These are phyloP conservation scores for Candida sonorensis DNA, from an alignment of 805 yeast genomes.

Conservation along the genomic window DNA sequence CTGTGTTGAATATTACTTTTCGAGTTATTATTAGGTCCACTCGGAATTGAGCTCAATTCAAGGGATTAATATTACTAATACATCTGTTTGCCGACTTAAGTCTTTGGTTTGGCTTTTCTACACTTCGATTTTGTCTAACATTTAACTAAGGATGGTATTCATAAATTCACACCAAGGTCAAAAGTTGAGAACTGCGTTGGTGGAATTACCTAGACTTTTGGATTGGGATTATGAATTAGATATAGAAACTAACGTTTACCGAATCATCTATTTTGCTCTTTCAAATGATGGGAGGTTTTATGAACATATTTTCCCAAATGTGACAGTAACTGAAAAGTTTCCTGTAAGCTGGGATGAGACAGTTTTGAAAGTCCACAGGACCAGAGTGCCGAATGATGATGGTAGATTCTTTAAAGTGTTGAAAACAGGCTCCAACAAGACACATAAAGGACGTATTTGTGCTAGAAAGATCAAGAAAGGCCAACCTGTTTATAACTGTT, in stretches of 20 bases:
- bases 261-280: constrained; percentile 12
- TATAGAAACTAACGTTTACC: constrained; percentile 10
- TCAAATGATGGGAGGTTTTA: constrained; percentile 12
- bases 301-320: constrained; percentile 12
- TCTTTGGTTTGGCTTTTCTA: too few species aligned
- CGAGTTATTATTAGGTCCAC: too few species aligned
- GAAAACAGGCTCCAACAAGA: constrained; percentile 14
- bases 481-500: constrained; percentile 66
- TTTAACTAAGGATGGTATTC: too few species aligned
- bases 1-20: too few species aligned
- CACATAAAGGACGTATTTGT: constrained; percentile 61
- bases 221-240: constrained; percentile 14
- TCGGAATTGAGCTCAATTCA: too few species aligned
- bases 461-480: constrained; percentile 54
- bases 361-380: constrained; percentile 6
- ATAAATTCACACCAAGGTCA: too few species aligned
- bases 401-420: constrained; percentile 19
- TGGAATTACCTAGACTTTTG: constrained; percentile 8
- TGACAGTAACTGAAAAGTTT: constrained; percentile 9
- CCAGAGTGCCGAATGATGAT: constrained; percentile 4
- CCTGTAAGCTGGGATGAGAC: constrained; percentile 22
- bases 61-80: too few species aligned
- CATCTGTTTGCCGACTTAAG: too few species aligned
- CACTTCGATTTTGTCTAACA: too few species aligned
- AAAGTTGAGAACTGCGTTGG: constrained; percentile 6